Evolutionary conservation across 2,329 filamentous ascomycete genomes (phyloP), one percentile per base, ranked within the genome.

Genomic region (Aspergillus texensis): DNA sequence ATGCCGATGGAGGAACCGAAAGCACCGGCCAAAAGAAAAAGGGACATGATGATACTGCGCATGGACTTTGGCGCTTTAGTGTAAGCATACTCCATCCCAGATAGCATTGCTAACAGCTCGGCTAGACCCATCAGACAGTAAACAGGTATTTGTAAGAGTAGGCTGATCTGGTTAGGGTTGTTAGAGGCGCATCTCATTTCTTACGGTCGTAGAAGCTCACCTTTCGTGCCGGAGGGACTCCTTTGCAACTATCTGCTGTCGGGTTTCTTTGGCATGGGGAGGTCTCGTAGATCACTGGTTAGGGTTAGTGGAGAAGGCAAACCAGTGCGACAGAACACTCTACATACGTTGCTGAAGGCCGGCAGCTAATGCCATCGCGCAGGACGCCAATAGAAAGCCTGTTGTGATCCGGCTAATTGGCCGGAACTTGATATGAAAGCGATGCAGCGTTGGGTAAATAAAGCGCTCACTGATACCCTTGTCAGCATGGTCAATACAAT

Each of bases 21-120:
- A 2, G 62, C 53, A 11, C 58, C 60, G 2, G 65, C 60, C 1
- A 62, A 36, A 21, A 62, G 61, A 62, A 67, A 71, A 53, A 71
- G 61, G 56, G 70, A 65, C 62, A 69, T 67, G 60, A 72, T 68
- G 57, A 73, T 62, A 52, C 64, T 62, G 39, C 61, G 59, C 66
- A 68, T 68, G 19, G 56, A 56, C 32, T 41, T 19, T 2, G 55
- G 65, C 12, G 55, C 66, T 59, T 61, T 62, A 32, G 61, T 62
- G 41, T 60, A 62, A 0, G 61, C 61, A 2, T 62, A 62, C 50
- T 62, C 61, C 56, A 59, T 54, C 6, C 57, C 61, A 5, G 61
- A 59, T 24, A 54, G n/a, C 21, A 34, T 45, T n/a, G 56, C 36
- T 3, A 62, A 39, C 6, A 60, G 30, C 21, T 62, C 57, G 19